phyloP scores from a whole-genome alignment of 2,329 filamentous ascomycete genomes.

The Aspergillus fumigatus region DNA sequence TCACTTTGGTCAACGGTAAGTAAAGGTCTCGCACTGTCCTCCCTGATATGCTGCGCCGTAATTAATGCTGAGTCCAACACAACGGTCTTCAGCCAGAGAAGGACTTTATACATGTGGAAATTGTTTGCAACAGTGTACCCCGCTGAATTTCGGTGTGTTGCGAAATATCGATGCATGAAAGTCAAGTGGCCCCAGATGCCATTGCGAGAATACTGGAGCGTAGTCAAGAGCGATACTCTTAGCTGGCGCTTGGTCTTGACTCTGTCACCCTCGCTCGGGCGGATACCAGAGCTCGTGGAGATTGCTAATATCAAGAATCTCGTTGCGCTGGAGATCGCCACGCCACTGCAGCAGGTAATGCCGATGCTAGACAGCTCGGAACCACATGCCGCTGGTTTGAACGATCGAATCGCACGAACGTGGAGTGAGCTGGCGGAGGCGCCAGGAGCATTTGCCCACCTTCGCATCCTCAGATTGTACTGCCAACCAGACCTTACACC shows the following conservation, averaged over 20 bases:
- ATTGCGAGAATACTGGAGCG: conserved; percentile 31
- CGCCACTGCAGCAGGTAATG: conserved; percentile 13
- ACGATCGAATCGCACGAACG: conserved; percentile 37
- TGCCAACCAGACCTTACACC: conserved; percentile 29
- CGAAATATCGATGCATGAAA: conserved; percentile 28
- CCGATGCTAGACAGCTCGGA: conserved; percentile 8
- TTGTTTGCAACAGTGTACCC: conserved; percentile 37
- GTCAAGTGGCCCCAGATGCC: conserved; percentile 26
- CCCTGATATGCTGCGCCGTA: neutral
- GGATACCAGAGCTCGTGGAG: conserved; percentile 33
- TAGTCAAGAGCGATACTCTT: conserved; percentile 27
- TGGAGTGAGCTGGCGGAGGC: conserved; percentile 37
- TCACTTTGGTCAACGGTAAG: conserved; percentile 32
- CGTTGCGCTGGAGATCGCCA: conserved; percentile 35
- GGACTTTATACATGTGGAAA: conserved; percentile 43
- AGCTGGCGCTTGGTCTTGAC: conserved; percentile 35
- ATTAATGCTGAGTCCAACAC: conserved; percentile 1
- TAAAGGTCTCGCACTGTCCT: neutral
- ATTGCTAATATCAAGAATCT: conserved; percentile 38
- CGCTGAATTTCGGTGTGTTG: conserved; percentile 25
- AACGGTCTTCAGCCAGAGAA: conserved; percentile 23
- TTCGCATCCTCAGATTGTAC: conserved; percentile 34
- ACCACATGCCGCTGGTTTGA: conserved; percentile 20
- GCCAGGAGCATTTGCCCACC: conserved; percentile 31
- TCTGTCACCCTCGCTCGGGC: conserved; percentile 27